These are phyloP conservation scores for Brachypodium distachyon DNA, from an alignment of 202 grass and related monocot species.

Conservation along the genomic window DNA sequence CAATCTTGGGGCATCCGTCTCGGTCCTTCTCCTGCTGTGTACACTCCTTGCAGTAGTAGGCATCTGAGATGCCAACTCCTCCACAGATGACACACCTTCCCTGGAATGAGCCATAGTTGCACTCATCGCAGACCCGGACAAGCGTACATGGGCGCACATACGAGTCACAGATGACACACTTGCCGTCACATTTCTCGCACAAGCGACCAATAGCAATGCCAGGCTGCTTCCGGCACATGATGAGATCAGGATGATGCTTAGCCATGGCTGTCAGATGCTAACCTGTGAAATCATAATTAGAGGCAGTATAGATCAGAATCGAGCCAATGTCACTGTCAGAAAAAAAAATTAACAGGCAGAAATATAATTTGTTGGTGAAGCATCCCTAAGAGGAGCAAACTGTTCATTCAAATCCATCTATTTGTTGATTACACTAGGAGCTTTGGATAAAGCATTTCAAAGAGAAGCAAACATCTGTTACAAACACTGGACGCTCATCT, in stretches of 20 bases:
- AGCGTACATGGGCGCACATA: slow-evolving; percentile 69
- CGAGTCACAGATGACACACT: slow-evolving; percentile 73
- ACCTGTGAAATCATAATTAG: background rate
- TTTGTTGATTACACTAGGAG: background rate
- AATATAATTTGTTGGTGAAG: background rate
- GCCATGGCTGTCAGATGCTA: slow-evolving; percentile 43
- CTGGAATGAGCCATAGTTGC: slow-evolving; percentile 84
- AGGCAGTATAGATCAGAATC: background rate
- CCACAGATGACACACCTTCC: slow-evolving; percentile 76
- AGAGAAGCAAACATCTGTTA: background rate
- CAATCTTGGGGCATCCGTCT: slow-evolving; percentile 79
- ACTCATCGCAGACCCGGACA: slow-evolving; percentile 73
- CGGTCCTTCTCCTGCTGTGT: slow-evolving; percentile 83
- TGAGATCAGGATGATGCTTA: slow-evolving; percentile 83
- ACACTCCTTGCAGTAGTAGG: slow-evolving; percentile 87
- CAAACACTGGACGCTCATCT: too few relatives aligned
- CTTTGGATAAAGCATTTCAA: background rate
- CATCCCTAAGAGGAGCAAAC: background rate
- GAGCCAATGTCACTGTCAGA: background rate
- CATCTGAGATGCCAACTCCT: slow-evolving; percentile 76
- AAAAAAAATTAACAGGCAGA: background rate
- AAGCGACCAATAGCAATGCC: slow-evolving; percentile 66
- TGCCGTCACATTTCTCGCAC: slow-evolving; percentile 75
- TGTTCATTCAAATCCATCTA: background rate
- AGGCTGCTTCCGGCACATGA: slow-evolving; percentile 83